Percentiles rank a stretch among this genome's conserved stretches.
phyloP scores from a whole-genome alignment of 140 eudicot genomes.

The Anethum foeniculum region DNA sequence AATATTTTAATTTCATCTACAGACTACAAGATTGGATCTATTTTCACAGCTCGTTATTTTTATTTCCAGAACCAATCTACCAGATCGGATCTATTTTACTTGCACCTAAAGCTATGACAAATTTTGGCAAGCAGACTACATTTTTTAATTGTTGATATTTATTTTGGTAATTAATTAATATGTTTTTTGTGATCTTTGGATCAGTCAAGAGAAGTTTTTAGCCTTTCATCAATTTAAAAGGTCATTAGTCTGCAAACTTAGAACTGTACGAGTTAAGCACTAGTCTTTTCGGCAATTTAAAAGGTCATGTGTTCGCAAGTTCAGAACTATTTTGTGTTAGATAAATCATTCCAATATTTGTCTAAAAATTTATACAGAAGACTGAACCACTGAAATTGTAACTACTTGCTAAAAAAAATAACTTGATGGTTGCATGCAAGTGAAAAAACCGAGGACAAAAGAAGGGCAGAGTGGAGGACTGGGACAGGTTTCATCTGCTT shows the following conservation, averaged over 20 bases:
- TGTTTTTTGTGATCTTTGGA: background rate
- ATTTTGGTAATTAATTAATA: too few species aligned
- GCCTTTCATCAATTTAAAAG: background rate
- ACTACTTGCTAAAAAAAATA: too few species aligned
- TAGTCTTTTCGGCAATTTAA: background rate
- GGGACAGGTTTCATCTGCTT: conserved; percentile 3
- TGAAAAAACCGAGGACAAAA: background rate
- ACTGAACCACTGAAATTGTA: too few species aligned
- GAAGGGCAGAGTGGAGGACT: background rate
- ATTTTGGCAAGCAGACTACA: too few species aligned
- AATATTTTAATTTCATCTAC: too few species aligned
- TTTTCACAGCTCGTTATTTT: background rate
- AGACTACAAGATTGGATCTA: background rate
- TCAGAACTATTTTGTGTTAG: too few species aligned
- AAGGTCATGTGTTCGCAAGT: background rate
- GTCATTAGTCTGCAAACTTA: background rate
- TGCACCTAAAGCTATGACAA: too few species aligned
- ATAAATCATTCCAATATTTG: too few species aligned
- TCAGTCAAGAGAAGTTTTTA: too few species aligned
- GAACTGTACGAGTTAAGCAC: background rate
- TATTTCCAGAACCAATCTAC: background rate
- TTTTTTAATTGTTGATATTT: too few species aligned
- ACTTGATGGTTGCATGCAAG: background rate
- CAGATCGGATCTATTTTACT: background rate
- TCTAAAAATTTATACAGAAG: too few species aligned